Base-by-base conservation (phyloP, 148 eudicot species). In the Rhododendron ovatum region DNA sequence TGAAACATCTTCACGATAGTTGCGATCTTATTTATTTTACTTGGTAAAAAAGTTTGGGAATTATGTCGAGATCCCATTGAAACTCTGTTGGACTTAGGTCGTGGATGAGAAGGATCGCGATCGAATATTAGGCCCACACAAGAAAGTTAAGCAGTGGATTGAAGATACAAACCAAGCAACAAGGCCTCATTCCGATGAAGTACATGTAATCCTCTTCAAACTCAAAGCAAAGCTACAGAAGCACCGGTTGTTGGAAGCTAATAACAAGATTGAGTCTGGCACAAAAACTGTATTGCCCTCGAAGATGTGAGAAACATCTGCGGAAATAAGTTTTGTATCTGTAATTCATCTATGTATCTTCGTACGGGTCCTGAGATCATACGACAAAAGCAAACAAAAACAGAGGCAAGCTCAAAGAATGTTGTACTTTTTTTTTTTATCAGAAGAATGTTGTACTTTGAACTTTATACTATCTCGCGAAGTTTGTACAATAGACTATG, bases 161-260 rank as follows among this genome's bases (percentile, higher is more conserved):
- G 94, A 95, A 88, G 93, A 92, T 43, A 92, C 93, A 4, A 95
- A 91, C 90, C 86, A 83, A 59, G 94, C 95, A 63, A 93, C 95
- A 33, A 89, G 67, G 75, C 98, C 98, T 82, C 91, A 97, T 91
- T 97, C 95, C 79, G 98, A 95, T 39, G 96, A 95, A 67, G 89
- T 94, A 28, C 95, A 95, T 82, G 86, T 37, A 7, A 37, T 93
- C 55, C 90, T 97, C 43, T 92, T 86, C 84, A 87, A 78, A 87
- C 88, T 88, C 74, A 93, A 90, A 88, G 92, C 80, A 85, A 90
- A 76, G 59, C 84, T 93, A 18, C 88, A 91, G 87, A 80, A 92
- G 87, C 92, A 78, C 82, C 84, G 45, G 35, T 73, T 59, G 67
- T 78, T 61, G 82, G 48, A 51, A 77, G 82, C 82, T 57, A 59